Percentiles rank a stretch among this genome's conserved stretches.
These are phyloP conservation scores for Lasiosphaeriaceae sp. DNA, from an alignment of 495 filamentous ascomycete genomes.

Conservation along the genomic window DNA sequence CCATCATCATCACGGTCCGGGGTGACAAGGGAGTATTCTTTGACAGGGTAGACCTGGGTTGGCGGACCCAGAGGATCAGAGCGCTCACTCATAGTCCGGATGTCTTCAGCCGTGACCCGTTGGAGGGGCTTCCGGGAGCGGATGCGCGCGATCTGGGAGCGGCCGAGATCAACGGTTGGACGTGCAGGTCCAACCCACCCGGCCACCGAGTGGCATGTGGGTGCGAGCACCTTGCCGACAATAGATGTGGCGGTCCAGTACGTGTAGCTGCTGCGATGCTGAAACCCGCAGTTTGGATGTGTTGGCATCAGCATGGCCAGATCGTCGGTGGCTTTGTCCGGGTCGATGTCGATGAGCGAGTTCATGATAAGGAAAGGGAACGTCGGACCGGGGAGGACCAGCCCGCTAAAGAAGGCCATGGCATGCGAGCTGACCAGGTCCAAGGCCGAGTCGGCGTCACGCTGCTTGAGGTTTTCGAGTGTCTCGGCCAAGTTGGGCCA, in stretches of 20 bases:
- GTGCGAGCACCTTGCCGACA: conserved; percentile 73
- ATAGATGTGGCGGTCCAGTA: conserved; percentile 69
- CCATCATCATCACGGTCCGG: conserved; percentile 45
- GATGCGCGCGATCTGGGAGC: conserved; percentile 60
- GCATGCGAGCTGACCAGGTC: conserved; percentile 60
- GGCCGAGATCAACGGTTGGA: conserved; percentile 55
- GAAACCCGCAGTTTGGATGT: conserved; percentile 63
- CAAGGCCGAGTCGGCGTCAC: conserved; percentile 50
- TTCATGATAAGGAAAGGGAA: conserved; percentile 72
- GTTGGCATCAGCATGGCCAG: conserved; percentile 59
- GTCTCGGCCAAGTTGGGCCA: conserved; percentile 68
- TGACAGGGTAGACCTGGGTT: conserved; percentile 53
- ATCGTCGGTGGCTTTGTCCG: conserved; percentile 52
- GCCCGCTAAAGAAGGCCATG: conserved; percentile 68
- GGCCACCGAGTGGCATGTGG: conserved; percentile 64
- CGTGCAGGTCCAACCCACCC: conserved; percentile 68
- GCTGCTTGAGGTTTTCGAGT: conserved; percentile 52
- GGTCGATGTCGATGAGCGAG: conserved; percentile 66
- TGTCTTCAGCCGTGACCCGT: conserved; percentile 47
- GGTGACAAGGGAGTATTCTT: conserved; percentile 55
- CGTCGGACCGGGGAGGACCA: conserved; percentile 64
- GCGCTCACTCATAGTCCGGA: conserved; percentile 54
- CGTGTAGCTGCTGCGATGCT: conserved; percentile 62
- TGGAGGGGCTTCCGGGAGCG: conserved; percentile 43
- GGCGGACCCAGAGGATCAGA: conserved; percentile 62